phyloP scores from a whole-genome alignment of 2,329 filamentous ascomycete species.

The Ambrosiella cleistominuta region DNA sequence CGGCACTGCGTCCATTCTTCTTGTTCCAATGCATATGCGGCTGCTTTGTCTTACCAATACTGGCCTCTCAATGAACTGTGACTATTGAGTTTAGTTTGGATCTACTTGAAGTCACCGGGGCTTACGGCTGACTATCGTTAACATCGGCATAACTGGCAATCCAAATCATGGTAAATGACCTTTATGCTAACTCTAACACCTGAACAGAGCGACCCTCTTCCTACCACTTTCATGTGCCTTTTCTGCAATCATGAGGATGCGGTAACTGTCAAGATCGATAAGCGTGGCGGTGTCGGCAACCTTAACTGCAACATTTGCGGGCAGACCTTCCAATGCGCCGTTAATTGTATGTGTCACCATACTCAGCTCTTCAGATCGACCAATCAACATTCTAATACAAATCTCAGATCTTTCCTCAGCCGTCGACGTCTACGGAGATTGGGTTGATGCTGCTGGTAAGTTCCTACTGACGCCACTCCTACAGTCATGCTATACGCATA shows the following conservation, averaged over 20 bases:
- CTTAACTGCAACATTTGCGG: constrained; percentile 86
- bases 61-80: too few relatives aligned
- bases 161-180: neutral
- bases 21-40: too few relatives aligned
- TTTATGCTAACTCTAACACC: neutral
- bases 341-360: constrained; percentile 57
- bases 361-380: neutral
- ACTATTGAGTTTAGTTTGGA: too few relatives aligned
- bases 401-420: constrained; percentile 62
- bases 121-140: too few relatives aligned
- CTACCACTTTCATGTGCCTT: constrained; percentile 82
- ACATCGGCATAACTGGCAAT: too few relatives aligned
- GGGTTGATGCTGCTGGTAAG: constrained; percentile 71
- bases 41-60: too few relatives aligned
- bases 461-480: neutral
- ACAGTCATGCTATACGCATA: neutral
- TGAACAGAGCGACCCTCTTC: constrained; percentile 48
- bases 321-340: constrained; percentile 79
- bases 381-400: neutral
- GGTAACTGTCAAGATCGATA: constrained; percentile 79
- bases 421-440: constrained; percentile 93
- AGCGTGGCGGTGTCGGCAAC: constrained; percentile 73
- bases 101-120: too few relatives aligned
- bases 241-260: constrained; percentile 98
- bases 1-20: too few relatives aligned